Conservation (phyloP, 352 stramenopile species). For the Plasmopara viticola region DNA sequence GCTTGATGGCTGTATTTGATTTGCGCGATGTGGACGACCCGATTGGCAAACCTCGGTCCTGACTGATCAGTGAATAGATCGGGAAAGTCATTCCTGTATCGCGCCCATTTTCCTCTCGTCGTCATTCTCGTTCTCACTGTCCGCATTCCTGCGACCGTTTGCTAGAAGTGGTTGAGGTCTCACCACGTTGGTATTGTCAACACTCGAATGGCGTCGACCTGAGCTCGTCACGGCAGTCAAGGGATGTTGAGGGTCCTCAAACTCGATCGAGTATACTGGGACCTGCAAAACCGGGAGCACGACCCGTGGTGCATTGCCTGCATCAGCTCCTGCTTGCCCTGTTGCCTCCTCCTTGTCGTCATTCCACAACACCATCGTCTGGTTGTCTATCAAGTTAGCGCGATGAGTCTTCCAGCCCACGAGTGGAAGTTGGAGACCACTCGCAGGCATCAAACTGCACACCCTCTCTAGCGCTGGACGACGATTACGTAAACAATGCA, state of each 20-base stretch:
- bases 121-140: not conserved
- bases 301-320: not conserved
- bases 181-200: slow-evolving; percentile 22
- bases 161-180: slow-evolving; percentile 2
- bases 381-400: slow-evolving; percentile 20
- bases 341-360: slow-evolving; percentile 2
- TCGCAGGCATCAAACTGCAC: slow-evolving; percentile 12
- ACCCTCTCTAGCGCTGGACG: slow-evolving; percentile 5
- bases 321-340: not conserved
- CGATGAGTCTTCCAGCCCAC: slow-evolving; percentile 30
- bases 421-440: slow-evolving; percentile 21
- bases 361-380: slow-evolving; percentile 1
- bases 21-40: slow-evolving; percentile 19
- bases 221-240: slow-evolving; percentile 24
- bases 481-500: slow-evolving; percentile 7
- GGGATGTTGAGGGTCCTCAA: slow-evolving; percentile 26
- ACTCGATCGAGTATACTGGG: slow-evolving; percentile 21
- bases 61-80: slow-evolving; percentile 9
- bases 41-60: slow-evolving; percentile 23
- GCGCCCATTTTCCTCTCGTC: not conserved
- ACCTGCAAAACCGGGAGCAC: slow-evolving; percentile 18
- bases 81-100: not conserved
- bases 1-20: slow-evolving; percentile 20
- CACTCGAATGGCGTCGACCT: slow-evolving; percentile 17
- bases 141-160: not conserved